Evolutionary conservation across 2,329 filamentous ascomycete genomes (phyloP), one percentile per base, ranked within the genome.

Genomic region (Huntiella decipiens): DNA sequence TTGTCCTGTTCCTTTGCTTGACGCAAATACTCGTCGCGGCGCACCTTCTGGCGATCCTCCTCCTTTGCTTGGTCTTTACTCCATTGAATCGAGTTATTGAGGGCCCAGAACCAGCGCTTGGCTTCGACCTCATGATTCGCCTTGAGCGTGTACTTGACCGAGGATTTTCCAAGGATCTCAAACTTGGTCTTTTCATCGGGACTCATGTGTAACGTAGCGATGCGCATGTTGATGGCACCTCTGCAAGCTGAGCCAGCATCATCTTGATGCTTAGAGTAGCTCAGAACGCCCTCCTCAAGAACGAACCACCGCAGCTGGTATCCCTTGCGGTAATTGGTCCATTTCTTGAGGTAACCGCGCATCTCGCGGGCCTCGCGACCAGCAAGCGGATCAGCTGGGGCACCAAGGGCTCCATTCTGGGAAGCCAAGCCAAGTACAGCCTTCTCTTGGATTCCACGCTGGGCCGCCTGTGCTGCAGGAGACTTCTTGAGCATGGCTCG

Each of bases 261-360:
- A 58, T 98, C 91, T 63, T 98, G 91, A 60, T 96, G 85, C 64
- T 98, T 98, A 67, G 96, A 98, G 65, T 98, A 98, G 62, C 91
- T 96, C 53, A 98, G 63, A 10, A 98, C 88, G 10, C 91, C 91
- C 58, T 98, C 91, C 59, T 98, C 91, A 6, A 98, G 73, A 11
- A 96, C 91, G 58, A 98, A 98, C 87, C 88, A 98, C 50, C 91
- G 73, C 52, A 98, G 62, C 64, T 98, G 94, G 65, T 95, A 98
- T 6, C 91, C 91, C 58, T 83, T 87, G 16, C 88, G 87, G 60
- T 98, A 98, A 60, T 98, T 98, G 41, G 91, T 98, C 91, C 91
- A 98, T 61, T 98, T 98, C 65, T 95, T 96, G 47, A 98, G 68
- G 60, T 96, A 98, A 5, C 91, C 91, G 65, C 93, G 95, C 83